Conservation (phyloP, 805 yeast species). For the Pichia kluyveri region DNA sequence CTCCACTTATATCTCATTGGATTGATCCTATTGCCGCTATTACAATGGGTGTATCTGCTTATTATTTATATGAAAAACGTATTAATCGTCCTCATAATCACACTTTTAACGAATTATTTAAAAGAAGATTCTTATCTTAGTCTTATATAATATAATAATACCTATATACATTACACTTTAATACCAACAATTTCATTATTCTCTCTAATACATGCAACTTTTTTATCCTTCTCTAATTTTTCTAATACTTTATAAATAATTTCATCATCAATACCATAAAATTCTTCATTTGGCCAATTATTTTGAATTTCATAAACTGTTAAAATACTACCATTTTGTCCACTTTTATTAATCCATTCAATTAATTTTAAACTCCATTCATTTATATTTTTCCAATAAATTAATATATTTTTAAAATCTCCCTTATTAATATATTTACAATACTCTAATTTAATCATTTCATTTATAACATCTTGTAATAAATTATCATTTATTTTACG, state of each 20-base stretch:
- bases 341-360: background rate
- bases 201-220: background rate
- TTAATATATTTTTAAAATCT: background rate
- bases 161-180: background rate
- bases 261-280: background rate
- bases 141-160: too few species aligned
- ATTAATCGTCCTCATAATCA: conserved; percentile 53
- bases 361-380: background rate
- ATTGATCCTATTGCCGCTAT: conserved; percentile 62
- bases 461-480: background rate
- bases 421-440: background rate
- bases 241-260: background rate
- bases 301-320: background rate
- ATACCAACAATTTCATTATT: background rate
- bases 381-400: background rate
- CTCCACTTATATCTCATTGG: conserved; percentile 39
- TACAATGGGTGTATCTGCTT: conserved; percentile 52
- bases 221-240: background rate
- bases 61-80: conserved; percentile 53
- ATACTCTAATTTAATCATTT: background rate
- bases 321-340: background rate
- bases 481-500: background rate
- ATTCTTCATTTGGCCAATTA: background rate
- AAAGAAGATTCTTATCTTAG: background rate
- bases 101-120: conserved; percentile 39